phyloP scores from a whole-genome alignment of 2,329 filamentous ascomycete species.

The Meredithiella fracta region DNA sequence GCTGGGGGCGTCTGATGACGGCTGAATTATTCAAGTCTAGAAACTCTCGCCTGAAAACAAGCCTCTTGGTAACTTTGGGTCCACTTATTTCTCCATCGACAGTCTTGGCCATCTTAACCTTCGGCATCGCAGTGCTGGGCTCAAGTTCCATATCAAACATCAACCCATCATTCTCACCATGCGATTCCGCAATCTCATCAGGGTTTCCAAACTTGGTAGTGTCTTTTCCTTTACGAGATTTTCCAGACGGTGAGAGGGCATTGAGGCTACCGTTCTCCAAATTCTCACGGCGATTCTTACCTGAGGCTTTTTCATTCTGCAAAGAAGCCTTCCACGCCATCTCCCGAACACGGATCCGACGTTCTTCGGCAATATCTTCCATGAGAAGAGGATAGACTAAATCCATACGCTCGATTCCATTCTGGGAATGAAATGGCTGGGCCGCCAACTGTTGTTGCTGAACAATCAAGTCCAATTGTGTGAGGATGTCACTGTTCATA shows the following conservation, averaged over 20 bases:
- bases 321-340: slow-evolving; percentile 52
- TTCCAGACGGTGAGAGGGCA: slow-evolving; percentile 25
- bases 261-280: not conserved
- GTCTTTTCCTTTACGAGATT: slow-evolving; percentile 28
- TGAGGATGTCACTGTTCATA: slow-evolving; percentile 66
- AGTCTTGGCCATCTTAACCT: not conserved
- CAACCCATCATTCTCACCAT: slow-evolving; percentile 4
- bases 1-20: not conserved
- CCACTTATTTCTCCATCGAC: not conserved
- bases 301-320: slow-evolving; percentile 19
- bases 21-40: not conserved
- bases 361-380: slow-evolving; percentile 50
- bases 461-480: slow-evolving; percentile 65
- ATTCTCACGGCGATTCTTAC: slow-evolving; percentile 30
- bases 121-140: not conserved
- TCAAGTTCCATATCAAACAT: slow-evolving; percentile 15
- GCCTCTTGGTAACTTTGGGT: slow-evolving; percentile 1
- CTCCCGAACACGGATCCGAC: slow-evolving; percentile 54
- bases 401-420: slow-evolving; percentile 41
- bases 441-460: slow-evolving; percentile 72
- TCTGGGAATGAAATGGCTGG: slow-evolving; percentile 65
- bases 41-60: not conserved
- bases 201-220: not conserved
- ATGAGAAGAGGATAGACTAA: slow-evolving; percentile 47
- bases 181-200: not conserved